Evolutionary conservation across 78 protist genomes (phyloP).

Genomic region (Cavenderia fasciculata): DNA sequence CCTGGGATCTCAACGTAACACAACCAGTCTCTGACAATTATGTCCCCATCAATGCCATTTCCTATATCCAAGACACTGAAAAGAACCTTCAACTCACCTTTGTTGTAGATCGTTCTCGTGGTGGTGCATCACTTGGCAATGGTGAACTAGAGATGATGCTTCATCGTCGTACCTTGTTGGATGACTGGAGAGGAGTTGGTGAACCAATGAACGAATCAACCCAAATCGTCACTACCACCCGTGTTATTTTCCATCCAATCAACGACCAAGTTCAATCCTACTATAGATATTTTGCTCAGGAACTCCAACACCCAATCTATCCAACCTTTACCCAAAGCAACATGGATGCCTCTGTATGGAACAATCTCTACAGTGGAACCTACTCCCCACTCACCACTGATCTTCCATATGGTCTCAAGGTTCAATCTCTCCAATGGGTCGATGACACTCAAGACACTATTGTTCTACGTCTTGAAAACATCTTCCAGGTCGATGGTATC

Average conservation of each 20-base stretch:
- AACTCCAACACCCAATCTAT: constrained; percentile 15
- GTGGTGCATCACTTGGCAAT: constrained; percentile 49
- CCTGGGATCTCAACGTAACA: constrained; percentile 73
- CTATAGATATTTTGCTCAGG: constrained; percentile 16
- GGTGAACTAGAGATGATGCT: constrained; percentile 92
- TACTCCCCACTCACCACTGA: constrained; percentile 11
- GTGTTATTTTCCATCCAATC: constrained; percentile 40
- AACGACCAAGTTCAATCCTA: neutral
- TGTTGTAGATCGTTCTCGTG: constrained; percentile 78
- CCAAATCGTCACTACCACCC: constrained; percentile 31
- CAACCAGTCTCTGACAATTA: constrained; percentile 91
- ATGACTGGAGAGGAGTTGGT: constrained; percentile 93
- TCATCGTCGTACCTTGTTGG: constrained; percentile 84
- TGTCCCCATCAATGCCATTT: constrained; percentile 88
- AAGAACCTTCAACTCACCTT: constrained; percentile 48
- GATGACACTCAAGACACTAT: neutral
- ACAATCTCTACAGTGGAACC: neutral
- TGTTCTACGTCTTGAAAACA: constrained; percentile 39
- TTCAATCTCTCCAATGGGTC: constrained; percentile 53
- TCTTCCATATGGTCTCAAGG: constrained; percentile 23
- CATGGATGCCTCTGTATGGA: neutral
- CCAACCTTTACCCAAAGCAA: constrained; percentile 55
- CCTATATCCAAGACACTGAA: constrained; percentile 45
- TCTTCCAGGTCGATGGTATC: constrained; percentile 45
- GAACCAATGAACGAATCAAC: constrained; percentile 93